Base-by-base conservation (phyloP, 176 grass and related monocot genomes). In the Zoysia pacifica region DNA sequence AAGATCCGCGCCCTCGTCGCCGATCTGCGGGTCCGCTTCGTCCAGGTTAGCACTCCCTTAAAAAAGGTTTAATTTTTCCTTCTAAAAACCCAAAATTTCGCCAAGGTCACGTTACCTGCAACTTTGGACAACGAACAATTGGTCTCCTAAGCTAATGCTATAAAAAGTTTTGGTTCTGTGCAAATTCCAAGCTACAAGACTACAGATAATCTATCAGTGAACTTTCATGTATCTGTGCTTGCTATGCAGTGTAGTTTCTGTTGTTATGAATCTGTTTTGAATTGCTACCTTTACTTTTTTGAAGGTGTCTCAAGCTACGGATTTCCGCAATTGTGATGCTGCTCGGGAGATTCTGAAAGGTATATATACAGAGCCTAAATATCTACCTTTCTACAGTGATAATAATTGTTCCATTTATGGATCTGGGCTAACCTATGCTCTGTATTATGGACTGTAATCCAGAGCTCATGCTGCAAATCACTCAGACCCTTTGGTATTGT, bases 261-360 rank as follows among this genome's bases (percentile, higher is more conserved):
- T 37, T 80, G 70, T 55, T 70, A 64, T 43, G 40, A 10, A 44
- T 81, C 52, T 77, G 12, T 67, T 81, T 46, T 85, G 67, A 89
- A 65, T 65, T 78, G 43, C 40, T 72, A 39, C 52, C 38, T 74
- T 18, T 73, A 19, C 28, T 28, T 71, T 50, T n/a, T 70, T 68
- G 16, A 82, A 89, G 87, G 83, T 82, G 50, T 52, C 61, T 19
- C 50, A 85, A 85, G 82, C 87, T 72, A 67, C 83, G 16, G 73
- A 89, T 73, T 89, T 73, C 67, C 67, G 82, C 49, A 85, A 85
- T 45, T 78, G 60, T 37, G 83, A 82, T 73, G 87, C 73, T 38
- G 73, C 87, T 62, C 78, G 61, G 40, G 87, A 89, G 78, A 82
- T 89, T 81, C 44, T 89, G 14, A 89, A 60, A 89, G 87, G 87